phyloP scores from a whole-genome alignment of 2,329 filamentous ascomycete genomes.

The Alternaria brassicicola region DNA sequence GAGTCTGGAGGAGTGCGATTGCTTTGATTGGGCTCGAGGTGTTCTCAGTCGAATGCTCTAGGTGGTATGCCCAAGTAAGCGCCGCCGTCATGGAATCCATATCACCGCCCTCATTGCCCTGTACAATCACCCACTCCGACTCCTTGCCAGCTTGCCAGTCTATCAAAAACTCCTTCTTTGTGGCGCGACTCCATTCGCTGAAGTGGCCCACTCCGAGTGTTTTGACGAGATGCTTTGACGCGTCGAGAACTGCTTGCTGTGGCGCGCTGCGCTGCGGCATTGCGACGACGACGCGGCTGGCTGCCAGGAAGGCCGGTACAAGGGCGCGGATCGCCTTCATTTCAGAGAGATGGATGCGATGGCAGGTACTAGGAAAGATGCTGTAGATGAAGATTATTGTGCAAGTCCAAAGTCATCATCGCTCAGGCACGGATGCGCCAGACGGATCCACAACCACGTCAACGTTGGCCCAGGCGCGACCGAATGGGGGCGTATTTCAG shows the following conservation, averaged over 20 bases:
- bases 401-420: background rate
- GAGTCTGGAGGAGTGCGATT: constrained; percentile 56
- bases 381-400: background rate
- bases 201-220: constrained; percentile 54
- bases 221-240: constrained; percentile 14
- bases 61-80: constrained; percentile 57
- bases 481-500: constrained; percentile 9
- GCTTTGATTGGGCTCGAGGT: constrained; percentile 53
- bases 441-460: constrained; percentile 8
- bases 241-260: constrained; percentile 27
- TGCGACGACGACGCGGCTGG: constrained; percentile 18
- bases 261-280: constrained; percentile 24
- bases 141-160: constrained; percentile 55
- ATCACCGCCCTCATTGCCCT: constrained; percentile 56
- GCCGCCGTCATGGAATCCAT: constrained; percentile 54
- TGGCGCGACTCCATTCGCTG: constrained; percentile 56
- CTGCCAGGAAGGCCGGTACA: constrained; percentile 20
- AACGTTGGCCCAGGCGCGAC: constrained; percentile 6
- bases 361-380: background rate
- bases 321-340: constrained; percentile 28
- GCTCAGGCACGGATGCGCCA: constrained; percentile 3
- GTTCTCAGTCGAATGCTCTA: constrained; percentile 53
- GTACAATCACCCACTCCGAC: constrained; percentile 55
- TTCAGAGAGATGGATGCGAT: constrained; percentile 5
- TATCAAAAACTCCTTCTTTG: constrained; percentile 54